These are phyloP conservation scores for Pichia heedii DNA, from an alignment of 805 yeast species.

Conservation along the genomic window DNA sequence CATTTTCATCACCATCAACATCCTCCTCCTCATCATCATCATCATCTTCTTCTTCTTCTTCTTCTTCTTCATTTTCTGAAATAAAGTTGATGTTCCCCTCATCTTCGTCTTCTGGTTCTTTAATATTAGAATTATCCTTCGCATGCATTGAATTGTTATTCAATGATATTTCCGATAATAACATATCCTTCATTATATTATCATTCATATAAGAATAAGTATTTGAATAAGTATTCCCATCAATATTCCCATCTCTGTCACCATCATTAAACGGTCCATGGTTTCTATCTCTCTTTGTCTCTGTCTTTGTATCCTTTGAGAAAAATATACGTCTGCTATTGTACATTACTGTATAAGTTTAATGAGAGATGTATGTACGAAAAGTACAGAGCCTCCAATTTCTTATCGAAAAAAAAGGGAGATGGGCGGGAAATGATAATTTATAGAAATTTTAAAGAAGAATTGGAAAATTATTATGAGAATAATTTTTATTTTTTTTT, in stretches of 20 bases:
- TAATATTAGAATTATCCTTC: too few relatives aligned
- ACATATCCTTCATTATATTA: slow-evolving; percentile 6
- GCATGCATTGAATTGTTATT: neutral
- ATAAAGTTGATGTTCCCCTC: slow-evolving; percentile 14
- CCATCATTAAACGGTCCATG: slow-evolving; percentile 24
- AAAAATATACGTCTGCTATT: neutral
- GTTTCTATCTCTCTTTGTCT: slow-evolving; percentile 6
- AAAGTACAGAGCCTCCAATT: too few relatives aligned
- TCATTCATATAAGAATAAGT: slow-evolving; percentile 15
- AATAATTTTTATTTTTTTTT: too few relatives aligned
- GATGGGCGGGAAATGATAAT: too few relatives aligned
- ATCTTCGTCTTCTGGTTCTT: neutral
- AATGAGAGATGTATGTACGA: too few relatives aligned
- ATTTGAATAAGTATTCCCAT: slow-evolving; percentile 19
- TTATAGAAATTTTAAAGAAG: too few relatives aligned
- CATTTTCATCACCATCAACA: neutral
- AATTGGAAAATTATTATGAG: too few relatives aligned
- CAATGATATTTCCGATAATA: neutral
- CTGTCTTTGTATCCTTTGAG: neutral
- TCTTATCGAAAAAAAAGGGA: neutral
- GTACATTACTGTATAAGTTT: neutral
- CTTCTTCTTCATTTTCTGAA: slow-evolving; percentile 19
- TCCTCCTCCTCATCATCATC: neutral
- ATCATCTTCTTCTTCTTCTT: too few relatives aligned
- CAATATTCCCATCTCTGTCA: too few relatives aligned